Percentiles rank a stretch among this genome's conserved stretches.
Evolutionary conservation across 495 filamentous ascomycete genomes (phyloP).

Genomic region (Penicillium malachiteum): DNA sequence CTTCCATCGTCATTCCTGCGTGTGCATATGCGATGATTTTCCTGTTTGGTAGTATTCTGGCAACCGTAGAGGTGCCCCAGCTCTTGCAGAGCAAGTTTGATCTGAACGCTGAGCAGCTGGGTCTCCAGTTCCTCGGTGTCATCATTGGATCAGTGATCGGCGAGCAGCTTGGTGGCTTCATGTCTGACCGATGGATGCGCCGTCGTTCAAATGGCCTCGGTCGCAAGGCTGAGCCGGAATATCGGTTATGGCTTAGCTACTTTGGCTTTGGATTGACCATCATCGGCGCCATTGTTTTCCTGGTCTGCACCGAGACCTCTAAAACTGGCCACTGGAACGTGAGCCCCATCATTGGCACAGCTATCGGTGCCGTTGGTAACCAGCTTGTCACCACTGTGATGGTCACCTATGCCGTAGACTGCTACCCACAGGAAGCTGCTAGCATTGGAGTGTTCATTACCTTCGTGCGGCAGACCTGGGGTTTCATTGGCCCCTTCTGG

Average conservation of each 20-base stretch:
- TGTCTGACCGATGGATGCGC: constrained; percentile 53
- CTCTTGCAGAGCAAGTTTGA: constrained; percentile 49
- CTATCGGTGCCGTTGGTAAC: constrained; percentile 52
- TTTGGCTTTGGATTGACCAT: constrained; percentile 47
- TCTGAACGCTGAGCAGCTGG: constrained; percentile 53
- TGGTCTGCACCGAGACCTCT: constrained; percentile 41
- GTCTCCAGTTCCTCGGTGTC: constrained; percentile 55
- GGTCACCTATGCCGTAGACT: constrained; percentile 58
- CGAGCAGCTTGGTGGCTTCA: constrained; percentile 54
- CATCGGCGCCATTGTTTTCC: constrained; percentile 50
- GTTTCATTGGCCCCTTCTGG: constrained; percentile 60
- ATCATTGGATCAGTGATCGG: constrained; percentile 58
- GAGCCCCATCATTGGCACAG: constrained; percentile 50
- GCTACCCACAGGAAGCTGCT: constrained; percentile 46
- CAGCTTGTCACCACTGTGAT: constrained; percentile 58
- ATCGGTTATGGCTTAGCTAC: constrained; percentile 55
- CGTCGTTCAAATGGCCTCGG: constrained; percentile 20
- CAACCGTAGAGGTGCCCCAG: constrained; percentile 54
- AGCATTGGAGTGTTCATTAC: constrained; percentile 58
- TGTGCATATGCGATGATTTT: constrained; percentile 53
- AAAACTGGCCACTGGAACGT: constrained; percentile 47
- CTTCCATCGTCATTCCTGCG: constrained; percentile 47
- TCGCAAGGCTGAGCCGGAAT: constrained; percentile 38
- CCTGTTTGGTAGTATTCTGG: constrained; percentile 39
- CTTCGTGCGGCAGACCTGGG: constrained; percentile 54